Conservation (phyloP, 2,329 filamentous ascomycete species). For the Aureobasidium melanogenum region DNA sequence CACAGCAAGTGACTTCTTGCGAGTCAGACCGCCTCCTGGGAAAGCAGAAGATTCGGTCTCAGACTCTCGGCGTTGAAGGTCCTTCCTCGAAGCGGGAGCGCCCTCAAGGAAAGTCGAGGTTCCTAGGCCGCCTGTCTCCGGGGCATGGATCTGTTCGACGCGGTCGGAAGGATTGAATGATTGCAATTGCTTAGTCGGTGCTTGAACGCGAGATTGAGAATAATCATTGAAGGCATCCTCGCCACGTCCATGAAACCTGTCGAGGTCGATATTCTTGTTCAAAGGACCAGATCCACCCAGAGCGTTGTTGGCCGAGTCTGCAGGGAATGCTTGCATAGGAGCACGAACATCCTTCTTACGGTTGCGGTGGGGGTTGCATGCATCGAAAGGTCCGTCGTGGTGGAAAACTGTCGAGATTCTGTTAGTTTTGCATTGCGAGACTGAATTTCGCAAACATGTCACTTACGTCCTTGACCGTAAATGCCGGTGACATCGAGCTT, state of each 20-base stretch:
- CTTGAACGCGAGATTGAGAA: constrained; percentile 36
- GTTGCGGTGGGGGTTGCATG: constrained; percentile 90
- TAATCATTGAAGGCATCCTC: constrained; percentile 86
- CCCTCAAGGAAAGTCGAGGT: constrained; percentile 95
- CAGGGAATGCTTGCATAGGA: constrained; percentile 94
- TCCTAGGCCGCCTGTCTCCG: constrained; percentile 74
- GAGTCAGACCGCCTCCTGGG: constrained; percentile 51
- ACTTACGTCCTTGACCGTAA: constrained; percentile 82
- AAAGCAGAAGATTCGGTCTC: constrained; percentile 47
- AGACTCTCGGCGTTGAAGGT: constrained; percentile 66
- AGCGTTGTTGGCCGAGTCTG: constrained; percentile 84
- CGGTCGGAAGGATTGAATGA: constrained; percentile 60
- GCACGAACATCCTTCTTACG: constrained; percentile 71
- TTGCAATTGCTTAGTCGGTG: constrained; percentile 17
- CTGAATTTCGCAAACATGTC: neutral
- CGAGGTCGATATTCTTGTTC: constrained; percentile 72
- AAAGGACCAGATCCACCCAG: constrained; percentile 80
- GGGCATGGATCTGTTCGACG: constrained; percentile 69
- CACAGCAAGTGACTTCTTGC: constrained; percentile 93
- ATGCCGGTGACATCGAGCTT: constrained; percentile 94
- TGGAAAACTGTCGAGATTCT: constrained; percentile 67
- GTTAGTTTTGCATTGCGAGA: neutral
- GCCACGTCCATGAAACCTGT: constrained; percentile 75
- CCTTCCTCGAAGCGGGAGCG: constrained; percentile 72
- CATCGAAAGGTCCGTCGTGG: constrained; percentile 95